phyloP scores from a whole-genome alignment of 352 stramenopile species.

The Globisporangium cystogenes region DNA sequence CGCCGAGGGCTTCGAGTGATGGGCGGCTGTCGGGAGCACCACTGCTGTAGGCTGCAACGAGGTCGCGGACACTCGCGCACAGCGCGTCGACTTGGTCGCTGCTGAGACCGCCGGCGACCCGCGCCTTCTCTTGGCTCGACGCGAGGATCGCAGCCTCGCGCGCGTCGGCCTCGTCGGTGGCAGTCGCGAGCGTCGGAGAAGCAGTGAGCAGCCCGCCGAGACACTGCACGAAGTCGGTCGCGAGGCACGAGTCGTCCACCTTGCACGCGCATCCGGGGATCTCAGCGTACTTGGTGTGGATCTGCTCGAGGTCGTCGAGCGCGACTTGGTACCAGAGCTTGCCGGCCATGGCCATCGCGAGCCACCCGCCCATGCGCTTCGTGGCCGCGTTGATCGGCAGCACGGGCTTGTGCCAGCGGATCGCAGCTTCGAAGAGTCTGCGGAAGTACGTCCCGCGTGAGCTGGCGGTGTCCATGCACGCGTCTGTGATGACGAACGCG shows the following conservation, averaged over 20 bases:
- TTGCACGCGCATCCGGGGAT: conserved; percentile 37
- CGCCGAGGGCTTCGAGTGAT: conserved; percentile 13
- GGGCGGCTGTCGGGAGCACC: background rate
- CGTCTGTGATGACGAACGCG: conserved; percentile 34
- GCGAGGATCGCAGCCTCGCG: conserved; percentile 2
- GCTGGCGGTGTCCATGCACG: conserved; percentile 6
- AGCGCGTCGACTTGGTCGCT: background rate
- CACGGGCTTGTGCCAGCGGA: conserved; percentile 28
- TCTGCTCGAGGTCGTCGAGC: conserved; percentile 19
- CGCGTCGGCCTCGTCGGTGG: background rate
- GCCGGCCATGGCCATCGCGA: conserved; percentile 41
- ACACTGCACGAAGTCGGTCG: conserved; percentile 39
- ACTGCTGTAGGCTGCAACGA: background rate
- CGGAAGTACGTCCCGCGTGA: conserved; percentile 12
- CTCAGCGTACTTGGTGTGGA: conserved; percentile 31
- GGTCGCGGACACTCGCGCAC: background rate
- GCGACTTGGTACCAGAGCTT: conserved; percentile 53
- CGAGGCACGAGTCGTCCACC: conserved; percentile 40
- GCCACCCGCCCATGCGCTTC: conserved; percentile 24
- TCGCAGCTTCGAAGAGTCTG: conserved; percentile 28
- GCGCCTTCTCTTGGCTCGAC: conserved; percentile 2
- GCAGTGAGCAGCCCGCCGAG: conserved; percentile 25
- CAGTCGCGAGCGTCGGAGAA: conserved; percentile 3
- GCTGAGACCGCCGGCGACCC: conserved; percentile 1
- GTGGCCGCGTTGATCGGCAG: conserved; percentile 37